Evolutionary conservation across 2,329 filamentous ascomycete genomes (phyloP).

Genomic region (Fusarium nisikadoi): DNA sequence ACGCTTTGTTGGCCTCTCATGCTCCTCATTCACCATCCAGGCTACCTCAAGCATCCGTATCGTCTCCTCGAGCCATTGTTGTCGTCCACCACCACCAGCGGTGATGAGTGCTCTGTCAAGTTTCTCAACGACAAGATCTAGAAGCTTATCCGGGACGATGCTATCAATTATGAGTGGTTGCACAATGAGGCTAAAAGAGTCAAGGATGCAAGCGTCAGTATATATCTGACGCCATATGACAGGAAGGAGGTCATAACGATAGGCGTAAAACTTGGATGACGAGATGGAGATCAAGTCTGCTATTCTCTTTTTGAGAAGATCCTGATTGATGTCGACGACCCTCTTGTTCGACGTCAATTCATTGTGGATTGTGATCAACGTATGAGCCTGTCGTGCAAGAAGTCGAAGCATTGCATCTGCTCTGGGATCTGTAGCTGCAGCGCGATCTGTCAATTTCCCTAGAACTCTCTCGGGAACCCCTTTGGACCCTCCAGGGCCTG

Average conservation of each 20-base stretch:
- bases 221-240: conserved; percentile 76
- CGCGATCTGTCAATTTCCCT: neutral
- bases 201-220: conserved; percentile 75
- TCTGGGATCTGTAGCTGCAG: conserved; percentile 11
- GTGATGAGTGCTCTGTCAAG: conserved; percentile 84
- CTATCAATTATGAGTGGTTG: neutral
- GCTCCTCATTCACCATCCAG: conserved; percentile 29
- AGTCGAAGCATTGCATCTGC: conserved; percentile 41
- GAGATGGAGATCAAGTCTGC: conserved; percentile 68
- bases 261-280: conserved; percentile 75
- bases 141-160: conserved; percentile 27
- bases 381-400: conserved; percentile 45
- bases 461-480: neutral
- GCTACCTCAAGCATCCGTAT: conserved; percentile 56
- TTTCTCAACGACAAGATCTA: conserved; percentile 69
- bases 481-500: neutral
- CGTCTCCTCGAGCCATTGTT: conserved; percentile 62
- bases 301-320: conserved; percentile 56
- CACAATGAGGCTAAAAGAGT: conserved; percentile 58
- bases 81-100: conserved; percentile 68
- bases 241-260: conserved; percentile 73
- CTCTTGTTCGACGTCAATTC: neutral
- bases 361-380: conserved; percentile 40
- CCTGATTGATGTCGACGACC: conserved; percentile 8
- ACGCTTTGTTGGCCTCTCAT: conserved; percentile 39